These are phyloP conservation scores for Tetradesmus lagerheimii DNA, from an alignment of 139 green algal genomes.

Conservation along the genomic window DNA sequence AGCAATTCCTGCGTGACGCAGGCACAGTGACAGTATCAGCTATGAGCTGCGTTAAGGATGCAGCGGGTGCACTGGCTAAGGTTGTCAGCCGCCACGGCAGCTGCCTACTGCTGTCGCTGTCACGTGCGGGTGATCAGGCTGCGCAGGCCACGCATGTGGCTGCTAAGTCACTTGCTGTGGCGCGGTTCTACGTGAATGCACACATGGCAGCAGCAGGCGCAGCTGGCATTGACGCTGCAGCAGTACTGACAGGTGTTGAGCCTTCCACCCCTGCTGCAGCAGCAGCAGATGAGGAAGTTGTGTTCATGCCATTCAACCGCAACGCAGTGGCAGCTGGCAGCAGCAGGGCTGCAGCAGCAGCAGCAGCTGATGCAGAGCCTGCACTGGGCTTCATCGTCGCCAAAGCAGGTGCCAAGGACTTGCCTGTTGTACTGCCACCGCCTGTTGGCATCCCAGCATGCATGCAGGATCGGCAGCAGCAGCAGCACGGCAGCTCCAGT, in stretches of 20 bases:
- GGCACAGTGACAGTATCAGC: conserved; percentile 44
- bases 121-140: background rate
- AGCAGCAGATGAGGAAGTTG: conserved; percentile 8
- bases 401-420: background rate
- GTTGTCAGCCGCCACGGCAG: conserved; percentile 38
- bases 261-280: background rate
- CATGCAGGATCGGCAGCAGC: conserved; percentile 3
- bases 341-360: background rate
- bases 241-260: conserved; percentile 16
- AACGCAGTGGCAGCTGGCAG: background rate
- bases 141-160: conserved; percentile 42
- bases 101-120: conserved; percentile 39
- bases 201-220: conserved; percentile 41
- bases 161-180: conserved; percentile 48
- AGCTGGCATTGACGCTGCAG: conserved; percentile 33
- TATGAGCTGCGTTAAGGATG: conserved; percentile 37
- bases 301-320: conserved; percentile 39
- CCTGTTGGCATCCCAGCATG: conserved; percentile 39
- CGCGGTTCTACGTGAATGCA: conserved; percentile 47
- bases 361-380: background rate
- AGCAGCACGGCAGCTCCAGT: conserved; percentile 30
- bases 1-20: background rate
- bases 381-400: conserved; percentile 36
- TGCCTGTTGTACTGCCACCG: conserved; percentile 35
- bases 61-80: conserved; percentile 47